Evolutionary conservation across 2,329 filamentous ascomycete genomes (phyloP).

Genomic region (Epichloe bromicola): DNA sequence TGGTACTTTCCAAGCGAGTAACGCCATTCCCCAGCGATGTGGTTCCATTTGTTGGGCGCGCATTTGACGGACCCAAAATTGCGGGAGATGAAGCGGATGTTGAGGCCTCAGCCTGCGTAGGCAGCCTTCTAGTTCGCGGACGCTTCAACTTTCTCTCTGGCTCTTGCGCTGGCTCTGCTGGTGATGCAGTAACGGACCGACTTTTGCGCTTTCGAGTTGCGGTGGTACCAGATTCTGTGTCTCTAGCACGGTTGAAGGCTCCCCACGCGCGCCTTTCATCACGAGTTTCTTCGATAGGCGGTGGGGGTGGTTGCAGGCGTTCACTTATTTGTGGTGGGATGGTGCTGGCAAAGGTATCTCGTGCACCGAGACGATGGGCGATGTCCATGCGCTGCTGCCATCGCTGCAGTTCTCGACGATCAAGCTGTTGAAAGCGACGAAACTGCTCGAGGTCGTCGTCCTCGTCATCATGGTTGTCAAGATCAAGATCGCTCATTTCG

Average conservation of each 20-base stretch:
- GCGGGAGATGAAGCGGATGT: slow-evolving; percentile 24
- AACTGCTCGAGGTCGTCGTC: slow-evolving; percentile 59
- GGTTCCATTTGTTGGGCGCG: slow-evolving; percentile 8
- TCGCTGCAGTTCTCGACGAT: slow-evolving; percentile 49
- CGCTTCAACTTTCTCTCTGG: slow-evolving; percentile 78
- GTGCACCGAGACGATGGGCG: slow-evolving; percentile 65
- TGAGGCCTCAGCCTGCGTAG: slow-evolving; percentile 32
- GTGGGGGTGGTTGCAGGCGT: slow-evolving; percentile 43
- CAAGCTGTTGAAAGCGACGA: slow-evolving; percentile 38
- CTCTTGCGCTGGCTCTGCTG: slow-evolving; percentile 52
- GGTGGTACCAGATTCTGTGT: slow-evolving; percentile 42
- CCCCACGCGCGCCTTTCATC: slow-evolving; percentile 84
- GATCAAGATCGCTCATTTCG: slow-evolving; percentile 37
- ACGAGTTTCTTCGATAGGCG: slow-evolving; percentile 50
- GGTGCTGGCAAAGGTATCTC: slow-evolving; percentile 55
- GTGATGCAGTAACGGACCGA: slow-evolving; percentile 57
- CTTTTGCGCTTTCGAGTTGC: slow-evolving; percentile 58
- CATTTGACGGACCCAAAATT: slow-evolving; percentile 16
- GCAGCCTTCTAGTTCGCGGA: slow-evolving; percentile 62
- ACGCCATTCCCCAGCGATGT: slow-evolving; percentile 12
- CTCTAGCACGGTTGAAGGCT: slow-evolving; percentile 72
- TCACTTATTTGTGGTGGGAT: slow-evolving; percentile 46
- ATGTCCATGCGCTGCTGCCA: slow-evolving; percentile 80
- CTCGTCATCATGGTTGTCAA: slow-evolving; percentile 34
- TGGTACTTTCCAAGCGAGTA: slow-evolving; percentile 31